Evolutionary conservation across 495 filamentous ascomycete genomes (phyloP).

Genomic region (Hypoxylon crocopeplum): DNA sequence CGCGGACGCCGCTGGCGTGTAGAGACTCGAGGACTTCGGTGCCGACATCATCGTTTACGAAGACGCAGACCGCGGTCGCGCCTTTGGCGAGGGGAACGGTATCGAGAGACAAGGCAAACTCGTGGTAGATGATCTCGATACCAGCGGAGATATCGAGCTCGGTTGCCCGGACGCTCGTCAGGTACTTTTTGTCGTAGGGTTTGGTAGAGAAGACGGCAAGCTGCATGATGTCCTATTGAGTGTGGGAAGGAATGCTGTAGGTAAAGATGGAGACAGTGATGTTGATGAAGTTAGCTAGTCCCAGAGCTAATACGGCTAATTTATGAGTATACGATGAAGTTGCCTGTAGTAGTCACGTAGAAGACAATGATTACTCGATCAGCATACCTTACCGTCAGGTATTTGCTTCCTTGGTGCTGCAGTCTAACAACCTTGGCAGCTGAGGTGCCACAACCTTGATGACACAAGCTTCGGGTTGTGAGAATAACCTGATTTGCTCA

Average conservation of each 20-base stretch:
- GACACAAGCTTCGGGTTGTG: too few species aligned
- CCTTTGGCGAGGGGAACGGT: conserved; percentile 63
- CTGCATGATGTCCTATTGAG: conserved; percentile 50
- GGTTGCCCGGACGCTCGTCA: conserved; percentile 46
- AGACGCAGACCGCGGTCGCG: conserved; percentile 69
- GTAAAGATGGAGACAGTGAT: background rate
- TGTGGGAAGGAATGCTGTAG: background rate
- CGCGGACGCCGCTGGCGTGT: conserved; percentile 55
- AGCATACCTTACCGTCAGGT: background rate
- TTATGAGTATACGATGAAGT: background rate
- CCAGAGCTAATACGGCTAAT: too few species aligned
- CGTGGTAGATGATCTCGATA: conserved; percentile 58
- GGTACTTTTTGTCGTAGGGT: conserved; percentile 63
- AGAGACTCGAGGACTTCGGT: conserved; percentile 59
- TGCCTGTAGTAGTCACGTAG: background rate
- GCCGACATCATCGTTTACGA: conserved; percentile 70
- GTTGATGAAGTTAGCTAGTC: too few species aligned
- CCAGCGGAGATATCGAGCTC: conserved; percentile 17
- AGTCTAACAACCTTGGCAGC: conserved; percentile 19
- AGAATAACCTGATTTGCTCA: too few species aligned
- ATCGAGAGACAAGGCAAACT: conserved; percentile 60
- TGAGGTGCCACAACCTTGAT: conserved; percentile 20
- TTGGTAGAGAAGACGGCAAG: conserved; percentile 69
- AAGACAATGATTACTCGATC: background rate
- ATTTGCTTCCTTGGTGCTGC: background rate